A percentile compares a stretch with the other conserved stretches of the same genome.
Conservation (phyloP, 2,329 filamentous ascomycete genomes). For the Aspergillus fructus region DNA sequence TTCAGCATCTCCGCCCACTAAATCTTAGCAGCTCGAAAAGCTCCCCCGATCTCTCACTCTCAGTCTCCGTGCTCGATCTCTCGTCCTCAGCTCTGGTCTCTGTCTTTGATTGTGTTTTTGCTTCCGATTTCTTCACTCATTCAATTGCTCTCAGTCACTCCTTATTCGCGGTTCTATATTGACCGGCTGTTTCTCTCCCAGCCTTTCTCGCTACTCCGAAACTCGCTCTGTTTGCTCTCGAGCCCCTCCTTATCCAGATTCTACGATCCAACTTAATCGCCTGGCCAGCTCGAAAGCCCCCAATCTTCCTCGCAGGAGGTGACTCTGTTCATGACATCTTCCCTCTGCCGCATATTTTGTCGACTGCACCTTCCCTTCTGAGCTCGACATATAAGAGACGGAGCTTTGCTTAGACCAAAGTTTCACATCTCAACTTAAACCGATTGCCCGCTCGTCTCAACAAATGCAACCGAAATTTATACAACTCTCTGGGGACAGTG, state of each 20-base stretch:
- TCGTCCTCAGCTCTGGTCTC: slow-evolving; percentile 7
- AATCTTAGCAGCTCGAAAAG: slow-evolving; percentile 7
- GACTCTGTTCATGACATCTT: not conserved
- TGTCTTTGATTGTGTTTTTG: slow-evolving; percentile 3
- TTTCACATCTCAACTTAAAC: not conserved
- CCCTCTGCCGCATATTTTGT: not conserved
- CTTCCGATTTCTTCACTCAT: slow-evolving; percentile 1
- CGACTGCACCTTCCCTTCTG: slow-evolving; percentile 8
- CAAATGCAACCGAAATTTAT: slow-evolving; percentile 27
- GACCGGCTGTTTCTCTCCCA: slow-evolving; percentile 1
- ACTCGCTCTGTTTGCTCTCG: slow-evolving; percentile 12
- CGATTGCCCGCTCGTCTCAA: slow-evolving; percentile 4
- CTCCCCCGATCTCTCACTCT: slow-evolving; percentile 7
- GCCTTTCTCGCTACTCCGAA: slow-evolving; percentile 9
- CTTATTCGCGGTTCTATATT: slow-evolving; percentile 8
- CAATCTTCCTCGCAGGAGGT: not conserved
- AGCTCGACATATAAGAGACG: not conserved
- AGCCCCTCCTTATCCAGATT: slow-evolving; percentile 14
- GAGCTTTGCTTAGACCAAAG: slow-evolving; percentile 2
- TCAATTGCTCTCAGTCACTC: slow-evolving; percentile 12
- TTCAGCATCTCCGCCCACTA: slow-evolving; percentile 8
- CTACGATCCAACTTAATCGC: not conserved
- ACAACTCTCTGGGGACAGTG: slow-evolving; percentile 26
- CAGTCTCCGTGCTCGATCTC: slow-evolving; percentile 1
- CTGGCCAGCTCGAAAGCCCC: not conserved